Base-by-base conservation (phyloP, 768 basidiomycete genomes). In the Termitomyces eurrhizus region DNA sequence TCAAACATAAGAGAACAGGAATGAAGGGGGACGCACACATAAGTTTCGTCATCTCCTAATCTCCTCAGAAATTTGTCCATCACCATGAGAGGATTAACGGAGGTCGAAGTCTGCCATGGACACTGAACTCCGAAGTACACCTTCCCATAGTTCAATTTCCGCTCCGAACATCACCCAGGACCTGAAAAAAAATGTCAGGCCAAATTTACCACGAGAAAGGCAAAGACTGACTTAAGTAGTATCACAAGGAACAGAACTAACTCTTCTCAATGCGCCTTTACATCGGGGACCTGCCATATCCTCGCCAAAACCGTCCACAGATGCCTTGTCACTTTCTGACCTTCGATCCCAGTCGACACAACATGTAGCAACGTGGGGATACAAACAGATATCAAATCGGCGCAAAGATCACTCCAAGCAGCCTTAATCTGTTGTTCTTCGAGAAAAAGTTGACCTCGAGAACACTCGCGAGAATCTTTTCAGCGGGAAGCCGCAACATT, bases 281-380 rank as follows among this genome's bases (percentile, higher is more conserved):
- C 65, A 11, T 70, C 68, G 7, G 64, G 61, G 21, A 66, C 67
- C 37, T 69, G 59, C 65, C 73, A 71, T 2, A 68, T 71, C 55
- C 67, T 70, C 4, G 80, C 81, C 24, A 82, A 59, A 44, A 79
- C 65, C 4, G 59, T 66, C 87, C 87, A 88, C 24, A 86, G 67
- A 51, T 77, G 73, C 36, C 80, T 77, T 33, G 73, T 75, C 39
- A 76, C 68, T 44, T 78, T 73, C 51, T 65, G 62, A 18, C 66
- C 75, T 50, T 72, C 70, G n/a, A 66, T 68, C 21, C 65, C 66
- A 18, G 65, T 65, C 32, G 68, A 72, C 33, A 79, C 52, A 33
- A 74, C 68, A 37, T 73, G 68, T 21, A 21, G 21, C 21, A 21
- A 21, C 21, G 21, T 21, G 21, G 21, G 21, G 21, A 21, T 21